phyloP scores from a whole-genome alignment of 1,284 basidiomycete species.

The Tetrapyrgos nigripes region DNA sequence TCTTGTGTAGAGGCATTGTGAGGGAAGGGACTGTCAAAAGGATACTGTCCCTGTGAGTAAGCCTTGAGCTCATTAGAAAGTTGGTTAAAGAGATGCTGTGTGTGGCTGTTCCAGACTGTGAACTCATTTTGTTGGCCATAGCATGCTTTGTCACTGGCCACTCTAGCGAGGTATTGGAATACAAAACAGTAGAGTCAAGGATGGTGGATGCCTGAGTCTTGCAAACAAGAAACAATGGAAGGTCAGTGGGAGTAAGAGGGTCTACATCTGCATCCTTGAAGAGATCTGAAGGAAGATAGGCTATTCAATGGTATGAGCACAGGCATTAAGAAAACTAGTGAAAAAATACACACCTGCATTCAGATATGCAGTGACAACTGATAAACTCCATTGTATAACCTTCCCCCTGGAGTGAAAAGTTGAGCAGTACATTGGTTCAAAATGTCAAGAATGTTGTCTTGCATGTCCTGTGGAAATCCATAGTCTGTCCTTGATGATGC shows the following conservation, averaged over 20 bases:
- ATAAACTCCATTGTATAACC: conserved; percentile 31
- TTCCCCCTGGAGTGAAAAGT: conserved; percentile 26
- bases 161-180: conserved; percentile 16
- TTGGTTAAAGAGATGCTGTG: conserved; percentile 18
- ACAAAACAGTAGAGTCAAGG: conserved; percentile 22
- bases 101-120: conserved; percentile 22
- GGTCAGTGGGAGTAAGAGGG: background rate
- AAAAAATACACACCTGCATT: conserved; percentile 30
- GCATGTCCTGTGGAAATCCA: conserved; percentile 22
- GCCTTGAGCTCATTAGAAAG: conserved; percentile 21
- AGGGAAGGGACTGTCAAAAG: conserved; percentile 23
- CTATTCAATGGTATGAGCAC: background rate
- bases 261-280: background rate
- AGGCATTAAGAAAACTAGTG: background rate
- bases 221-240: background rate
- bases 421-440: conserved; percentile 30
- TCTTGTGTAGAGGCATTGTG: conserved; percentile 1
- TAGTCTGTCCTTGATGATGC: conserved; percentile 17
- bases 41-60: conserved; percentile 28
- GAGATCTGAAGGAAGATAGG: background rate
- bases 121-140: conserved; percentile 21
- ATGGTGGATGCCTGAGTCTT: conserved; percentile 19
- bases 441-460: conserved; percentile 30
- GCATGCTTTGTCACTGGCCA: conserved; percentile 21
- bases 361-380: conserved; percentile 35